Percentiles rank a stretch among this genome's conserved stretches.
Conservation (phyloP, 768 basidiomycete genomes). For the Nevesoporus exiguus region DNA sequence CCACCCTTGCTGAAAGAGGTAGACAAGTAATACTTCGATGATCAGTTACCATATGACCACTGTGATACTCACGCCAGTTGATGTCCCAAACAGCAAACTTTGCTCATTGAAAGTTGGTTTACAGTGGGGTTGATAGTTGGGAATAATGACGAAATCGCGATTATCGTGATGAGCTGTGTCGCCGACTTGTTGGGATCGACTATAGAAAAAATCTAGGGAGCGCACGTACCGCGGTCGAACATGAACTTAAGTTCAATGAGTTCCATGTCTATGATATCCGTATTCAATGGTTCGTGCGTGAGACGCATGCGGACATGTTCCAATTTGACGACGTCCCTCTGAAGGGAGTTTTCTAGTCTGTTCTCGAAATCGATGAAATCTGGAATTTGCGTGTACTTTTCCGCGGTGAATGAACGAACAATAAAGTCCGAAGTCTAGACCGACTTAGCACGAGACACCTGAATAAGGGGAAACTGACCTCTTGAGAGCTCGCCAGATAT, state of each 20-base stretch:
- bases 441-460: conserved; percentile 5
- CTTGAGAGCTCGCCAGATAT: conserved; percentile 74
- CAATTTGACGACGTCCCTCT: conserved; percentile 76
- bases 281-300: conserved; percentile 64
- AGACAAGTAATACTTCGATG: not conserved
- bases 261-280: conserved; percentile 78
- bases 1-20: conserved; percentile 59
- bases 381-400: conserved; percentile 88
- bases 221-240: conserved; percentile 61
- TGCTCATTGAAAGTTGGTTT: conserved; percentile 58
- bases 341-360: conserved; percentile 77
- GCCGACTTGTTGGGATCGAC: conserved; percentile 4
- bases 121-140: conserved; percentile 68
- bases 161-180: conserved; percentile 77
- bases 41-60: not conserved
- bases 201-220: conserved; percentile 8
- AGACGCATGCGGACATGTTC: conserved; percentile 85
- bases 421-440: conserved; percentile 74
- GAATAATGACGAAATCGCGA: conserved; percentile 76
- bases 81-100: conserved; percentile 60
- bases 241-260: conserved; percentile 81
- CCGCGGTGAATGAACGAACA: conserved; percentile 69
- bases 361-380: conserved; percentile 84
- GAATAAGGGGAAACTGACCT: conserved; percentile 43
- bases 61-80: conserved; percentile 52